Conservation (phyloP, 768 basidiomycete species). For the Suillus sp. region DNA sequence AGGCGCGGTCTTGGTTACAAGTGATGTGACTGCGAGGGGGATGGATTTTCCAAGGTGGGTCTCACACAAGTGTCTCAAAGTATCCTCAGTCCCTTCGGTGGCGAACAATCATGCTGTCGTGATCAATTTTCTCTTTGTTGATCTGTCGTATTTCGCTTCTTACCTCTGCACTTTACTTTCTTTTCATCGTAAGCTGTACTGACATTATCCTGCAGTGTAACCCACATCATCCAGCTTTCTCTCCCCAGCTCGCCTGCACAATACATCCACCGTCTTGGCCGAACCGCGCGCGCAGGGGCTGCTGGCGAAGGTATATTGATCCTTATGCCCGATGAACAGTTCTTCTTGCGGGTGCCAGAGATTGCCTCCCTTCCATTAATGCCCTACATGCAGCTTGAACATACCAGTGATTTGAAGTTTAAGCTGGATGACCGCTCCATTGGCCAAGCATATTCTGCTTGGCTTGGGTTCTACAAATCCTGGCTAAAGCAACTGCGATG, state of each 20-base stretch:
- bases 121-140: constrained; percentile 4
- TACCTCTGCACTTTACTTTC: not conserved
- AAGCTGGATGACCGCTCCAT: constrained; percentile 43
- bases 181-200: not conserved
- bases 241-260: constrained; percentile 72
- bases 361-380: constrained; percentile 46
- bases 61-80: not conserved
- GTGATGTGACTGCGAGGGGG: constrained; percentile 63
- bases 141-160: not conserved
- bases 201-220: constrained; percentile 42
- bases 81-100: not conserved
- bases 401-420: constrained; percentile 25
- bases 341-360: constrained; percentile 46
- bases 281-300: constrained; percentile 75
- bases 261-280: constrained; percentile 78
- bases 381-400: constrained; percentile 27
- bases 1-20: constrained; percentile 52
- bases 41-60: constrained; percentile 66
- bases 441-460: constrained; percentile 53
- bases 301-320: constrained; percentile 61
- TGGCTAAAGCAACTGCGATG: constrained; percentile 40
- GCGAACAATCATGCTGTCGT: not conserved
- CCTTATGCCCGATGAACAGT: constrained; percentile 51
- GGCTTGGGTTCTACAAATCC: constrained; percentile 59
- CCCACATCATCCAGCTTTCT: constrained; percentile 61